phyloP scores from a whole-genome alignment of 495 filamentous ascomycete species.

The Lentithecium fluviatile region DNA sequence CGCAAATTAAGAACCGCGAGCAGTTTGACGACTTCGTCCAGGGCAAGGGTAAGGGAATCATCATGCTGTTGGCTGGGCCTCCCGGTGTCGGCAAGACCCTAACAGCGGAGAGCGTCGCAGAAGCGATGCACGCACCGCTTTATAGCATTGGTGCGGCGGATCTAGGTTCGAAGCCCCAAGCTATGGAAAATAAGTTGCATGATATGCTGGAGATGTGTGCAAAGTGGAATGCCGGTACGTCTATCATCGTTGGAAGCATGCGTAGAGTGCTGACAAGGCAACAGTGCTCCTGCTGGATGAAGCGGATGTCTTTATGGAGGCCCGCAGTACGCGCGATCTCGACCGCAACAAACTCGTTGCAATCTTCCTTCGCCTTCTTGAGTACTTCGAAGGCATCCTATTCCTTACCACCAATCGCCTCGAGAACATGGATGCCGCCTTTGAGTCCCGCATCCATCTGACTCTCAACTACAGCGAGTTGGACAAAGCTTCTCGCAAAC shows the following conservation, averaged over 20 bases:
- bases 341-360: conserved; percentile 41
- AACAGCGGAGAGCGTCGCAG: conserved; percentile 38
- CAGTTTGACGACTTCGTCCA: conserved; percentile 54
- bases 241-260: background rate
- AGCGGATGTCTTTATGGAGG: conserved; percentile 66
- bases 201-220: conserved; percentile 40
- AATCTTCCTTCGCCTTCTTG: conserved; percentile 51
- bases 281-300: conserved; percentile 59
- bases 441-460: conserved; percentile 43
- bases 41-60: conserved; percentile 45
- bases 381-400: conserved; percentile 58
- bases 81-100: conserved; percentile 44
- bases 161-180: conserved; percentile 33
- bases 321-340: conserved; percentile 36
- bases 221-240: conserved; percentile 39
- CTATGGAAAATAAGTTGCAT: conserved; percentile 37
- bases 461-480: conserved; percentile 42
- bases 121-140: conserved; percentile 39
- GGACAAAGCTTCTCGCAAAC: conserved; percentile 23
- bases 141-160: conserved; percentile 40
- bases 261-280: background rate
- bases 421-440: conserved; percentile 41
- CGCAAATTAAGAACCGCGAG: conserved; percentile 43
- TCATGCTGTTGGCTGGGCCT: conserved; percentile 39
- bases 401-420: conserved; percentile 42